Percentiles rank a stretch among this genome's conserved stretches.
Evolutionary conservation across 2,329 filamentous ascomycete genomes (phyloP).

Genomic region (Ophiocordyceps camponoti-floridani): DNA sequence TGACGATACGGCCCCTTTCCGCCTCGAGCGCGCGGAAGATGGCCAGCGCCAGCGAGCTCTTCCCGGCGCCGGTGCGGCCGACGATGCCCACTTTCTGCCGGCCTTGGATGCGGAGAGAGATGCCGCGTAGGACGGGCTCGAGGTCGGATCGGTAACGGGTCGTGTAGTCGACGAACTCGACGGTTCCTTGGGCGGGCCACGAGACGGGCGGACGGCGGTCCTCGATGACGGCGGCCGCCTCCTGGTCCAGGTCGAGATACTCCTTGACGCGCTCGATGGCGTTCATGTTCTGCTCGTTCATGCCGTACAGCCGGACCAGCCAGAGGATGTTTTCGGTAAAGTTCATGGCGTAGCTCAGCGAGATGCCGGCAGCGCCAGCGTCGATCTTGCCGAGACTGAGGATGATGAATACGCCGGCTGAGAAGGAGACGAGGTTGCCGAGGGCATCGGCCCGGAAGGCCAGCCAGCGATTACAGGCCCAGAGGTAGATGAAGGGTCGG

Average conservation of each 20-base stretch:
- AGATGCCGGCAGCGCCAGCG: slow-evolving; percentile 80
- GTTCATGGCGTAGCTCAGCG: slow-evolving; percentile 85
- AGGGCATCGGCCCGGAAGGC: slow-evolving; percentile 80
- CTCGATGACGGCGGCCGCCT: slow-evolving; percentile 61
- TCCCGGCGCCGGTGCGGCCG: slow-evolving; percentile 85
- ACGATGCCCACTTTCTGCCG: slow-evolving; percentile 93
- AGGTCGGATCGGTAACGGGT: slow-evolving; percentile 80
- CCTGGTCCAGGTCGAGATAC: slow-evolving; percentile 90
- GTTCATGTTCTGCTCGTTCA: slow-evolving; percentile 99
- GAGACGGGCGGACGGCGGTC: slow-evolving; percentile 58
- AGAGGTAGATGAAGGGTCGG: slow-evolving; percentile 87
- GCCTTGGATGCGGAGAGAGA: slow-evolving; percentile 73
- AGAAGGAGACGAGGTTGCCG: slow-evolving; percentile 84
- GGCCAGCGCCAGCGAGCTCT: slow-evolving; percentile 84
- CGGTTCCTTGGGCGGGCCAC: slow-evolving; percentile 73
- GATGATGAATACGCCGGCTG: slow-evolving; percentile 81
- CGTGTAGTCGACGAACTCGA: slow-evolving; percentile 78
- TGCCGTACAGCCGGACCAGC: slow-evolving; percentile 84
- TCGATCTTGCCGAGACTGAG: slow-evolving; percentile 68
- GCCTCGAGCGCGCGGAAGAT: slow-evolving; percentile 89
- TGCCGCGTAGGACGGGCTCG: slow-evolving; percentile 65
- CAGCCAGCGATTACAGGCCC: slow-evolving; percentile 94
- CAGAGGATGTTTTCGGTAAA: slow-evolving; percentile 96
- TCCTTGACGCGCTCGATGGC: slow-evolving; percentile 95
- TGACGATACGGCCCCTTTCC: slow-evolving; percentile 71